Percentiles rank a stretch among this genome's conserved stretches.
These are phyloP conservation scores for Zychaea mexicana DNA, from an alignment of 371 early-diverging fungal genomes.

Conservation along the genomic window DNA sequence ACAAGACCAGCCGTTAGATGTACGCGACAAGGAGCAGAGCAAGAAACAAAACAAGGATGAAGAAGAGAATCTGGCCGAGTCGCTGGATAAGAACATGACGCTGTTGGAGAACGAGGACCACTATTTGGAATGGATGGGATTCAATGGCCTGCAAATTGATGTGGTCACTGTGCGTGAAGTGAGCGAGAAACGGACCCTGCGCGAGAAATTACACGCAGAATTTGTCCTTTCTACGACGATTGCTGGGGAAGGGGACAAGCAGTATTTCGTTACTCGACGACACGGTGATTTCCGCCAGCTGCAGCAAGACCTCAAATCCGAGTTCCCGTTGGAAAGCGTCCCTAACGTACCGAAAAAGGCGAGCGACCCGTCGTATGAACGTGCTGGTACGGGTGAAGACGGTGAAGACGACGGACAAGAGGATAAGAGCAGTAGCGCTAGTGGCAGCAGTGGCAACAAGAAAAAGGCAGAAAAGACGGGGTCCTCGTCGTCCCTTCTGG, in stretches of 20 bases:
- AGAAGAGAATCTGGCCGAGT: neutral
- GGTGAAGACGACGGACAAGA: conserved; percentile 6
- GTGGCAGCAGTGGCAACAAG: neutral
- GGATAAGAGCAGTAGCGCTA: neutral
- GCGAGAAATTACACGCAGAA: conserved; percentile 32
- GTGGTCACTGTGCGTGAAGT: conserved; percentile 31
- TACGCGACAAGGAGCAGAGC: neutral
- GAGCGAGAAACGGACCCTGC: conserved; percentile 23
- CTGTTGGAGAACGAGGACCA: conserved; percentile 23
- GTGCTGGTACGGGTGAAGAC: neutral
- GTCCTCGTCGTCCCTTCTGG: neutral
- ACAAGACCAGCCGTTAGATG: conserved; percentile 27
- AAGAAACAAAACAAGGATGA: conserved; percentile 6
- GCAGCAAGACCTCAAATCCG: conserved; percentile 21
- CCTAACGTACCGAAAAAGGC: conserved; percentile 32
- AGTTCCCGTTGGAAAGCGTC: conserved; percentile 28
- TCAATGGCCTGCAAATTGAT: conserved; percentile 24
- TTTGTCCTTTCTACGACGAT: conserved; percentile 25
- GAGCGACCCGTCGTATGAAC: conserved; percentile 13
- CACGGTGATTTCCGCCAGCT: conserved; percentile 35
- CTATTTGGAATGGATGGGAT: conserved; percentile 29
- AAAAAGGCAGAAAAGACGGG: neutral
- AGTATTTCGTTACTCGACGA: conserved; percentile 29
- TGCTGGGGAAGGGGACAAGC: conserved; percentile 8
- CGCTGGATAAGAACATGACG: conserved; percentile 8